Conservation (phyloP, 2,329 filamentous ascomycete genomes). For the Helicocarpus griseus region DNA sequence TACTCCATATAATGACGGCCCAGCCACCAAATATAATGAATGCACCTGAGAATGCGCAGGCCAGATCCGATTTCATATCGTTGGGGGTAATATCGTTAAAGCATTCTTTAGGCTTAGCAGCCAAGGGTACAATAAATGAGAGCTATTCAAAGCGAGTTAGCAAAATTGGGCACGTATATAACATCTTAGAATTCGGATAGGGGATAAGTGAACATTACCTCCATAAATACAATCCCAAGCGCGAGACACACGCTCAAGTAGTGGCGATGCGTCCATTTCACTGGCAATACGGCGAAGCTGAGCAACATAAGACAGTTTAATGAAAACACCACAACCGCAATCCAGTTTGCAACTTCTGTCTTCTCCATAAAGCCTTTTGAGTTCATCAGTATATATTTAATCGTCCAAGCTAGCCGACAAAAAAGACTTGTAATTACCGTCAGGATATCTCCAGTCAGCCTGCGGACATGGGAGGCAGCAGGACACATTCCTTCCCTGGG, state of each 20-base stretch:
- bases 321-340: slow-evolving; percentile 64
- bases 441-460: slow-evolving; percentile 62
- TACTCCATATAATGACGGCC: slow-evolving; percentile 72
- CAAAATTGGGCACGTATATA: not conserved
- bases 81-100: slow-evolving; percentile 86
- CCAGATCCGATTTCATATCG: slow-evolving; percentile 71
- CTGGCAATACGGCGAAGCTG: slow-evolving; percentile 70
- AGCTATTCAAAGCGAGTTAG: slow-evolving; percentile 45
- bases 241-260: slow-evolving; percentile 86
- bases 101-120: slow-evolving; percentile 68
- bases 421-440: slow-evolving; percentile 37
- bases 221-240: slow-evolving; percentile 65
- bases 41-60: slow-evolving; percentile 81
- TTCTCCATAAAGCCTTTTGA: slow-evolving; percentile 43
- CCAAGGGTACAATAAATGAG: slow-evolving; percentile 83
- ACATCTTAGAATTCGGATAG: too few relatives aligned
- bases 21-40: slow-evolving; percentile 81
- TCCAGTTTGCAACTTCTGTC: slow-evolving; percentile 64
- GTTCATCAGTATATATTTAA: slow-evolving; percentile 9
- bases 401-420: not conserved
- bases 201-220: slow-evolving; percentile 48
- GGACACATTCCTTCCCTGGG: slow-evolving; percentile 38
- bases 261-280: slow-evolving; percentile 83
- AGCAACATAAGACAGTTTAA: slow-evolving; percentile 66
- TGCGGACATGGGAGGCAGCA: slow-evolving; percentile 91